Base-by-base conservation (phyloP, 2,329 filamentous ascomycete species). In the Colletotrichum truncatum region DNA sequence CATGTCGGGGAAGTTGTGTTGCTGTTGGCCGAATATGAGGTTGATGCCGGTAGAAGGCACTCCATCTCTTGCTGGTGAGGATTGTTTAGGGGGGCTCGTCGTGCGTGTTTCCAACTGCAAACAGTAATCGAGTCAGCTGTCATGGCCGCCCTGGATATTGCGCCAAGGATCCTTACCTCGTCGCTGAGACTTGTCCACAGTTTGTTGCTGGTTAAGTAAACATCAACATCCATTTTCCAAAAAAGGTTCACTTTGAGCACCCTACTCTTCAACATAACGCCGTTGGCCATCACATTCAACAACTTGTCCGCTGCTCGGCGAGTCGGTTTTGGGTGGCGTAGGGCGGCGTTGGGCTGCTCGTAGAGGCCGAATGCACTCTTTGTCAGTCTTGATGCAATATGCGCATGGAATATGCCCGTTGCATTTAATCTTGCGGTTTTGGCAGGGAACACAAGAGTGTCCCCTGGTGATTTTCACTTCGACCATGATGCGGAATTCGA, bases 371-470 rank as follows among this genome's bases (percentile, higher is more conserved):
- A 61, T 9, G 23, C 61, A 54, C 6, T 61, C 39, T 28, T 48
- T 54, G 23, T 74, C 70, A 51, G 87, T 86, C 81, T 87, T 88
- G 70, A 84, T 76, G 69, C 86, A 89, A 69, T 88, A 88, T 63
- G 85, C 82, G 70, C 86, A 89, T 5, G 86, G 86, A 41, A 82
- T 85, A 39, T 81, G 82, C 64, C 86, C 81, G 70, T 88, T 85
- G 74, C 86, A 89, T 74, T 87, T 87, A 75, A 88, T 88, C 76
- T 89, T 88, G 70, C 86, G 82, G 70, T 85, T 83, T 71, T 88
- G 86, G 71, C 86, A 88, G 26, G 87, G 77, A 18, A 85, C 83
- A 67, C 85, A 87, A 16, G 84, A 61, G 32, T 54, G 55, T 2
- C 41, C 60, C n/a, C 53, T 49, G 18, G 43, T 58, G 9, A 58